These are phyloP conservation scores for Starmerella davenportii DNA, from an alignment of 805 yeast species.

Conservation along the genomic window DNA sequence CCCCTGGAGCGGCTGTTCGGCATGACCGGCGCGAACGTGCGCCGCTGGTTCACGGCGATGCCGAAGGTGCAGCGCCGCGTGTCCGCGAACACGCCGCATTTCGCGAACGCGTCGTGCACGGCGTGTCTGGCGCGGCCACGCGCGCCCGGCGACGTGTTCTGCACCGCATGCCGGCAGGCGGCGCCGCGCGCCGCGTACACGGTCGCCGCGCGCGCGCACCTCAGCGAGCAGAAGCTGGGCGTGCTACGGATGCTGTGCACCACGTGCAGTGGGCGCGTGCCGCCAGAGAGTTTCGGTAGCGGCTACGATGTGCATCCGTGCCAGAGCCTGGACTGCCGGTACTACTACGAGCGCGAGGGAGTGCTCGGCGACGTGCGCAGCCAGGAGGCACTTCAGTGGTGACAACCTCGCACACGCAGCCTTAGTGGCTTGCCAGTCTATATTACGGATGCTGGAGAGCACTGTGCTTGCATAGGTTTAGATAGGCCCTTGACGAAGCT, in stretches of 20 bases:
- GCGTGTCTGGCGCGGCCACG: conserved; percentile 9
- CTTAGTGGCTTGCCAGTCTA: too few species aligned
- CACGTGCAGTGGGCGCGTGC: conserved; percentile 9
- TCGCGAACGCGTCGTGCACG: conserved; percentile 9
- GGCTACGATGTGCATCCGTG: conserved; percentile 6
- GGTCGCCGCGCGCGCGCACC: conserved; percentile 4
- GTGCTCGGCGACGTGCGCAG: conserved; percentile 1
- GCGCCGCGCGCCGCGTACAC: conserved; percentile 9
- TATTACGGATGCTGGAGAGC: too few species aligned
- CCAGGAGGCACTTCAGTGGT: neutral
- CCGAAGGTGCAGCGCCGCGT: conserved; percentile 24
- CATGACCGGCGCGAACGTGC: conserved; percentile 63
- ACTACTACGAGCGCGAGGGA: conserved; percentile 12
- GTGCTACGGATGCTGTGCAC: conserved; percentile 6
- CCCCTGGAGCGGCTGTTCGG: conserved; percentile 75
- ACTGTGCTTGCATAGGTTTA: too few species aligned
- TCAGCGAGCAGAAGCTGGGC: conserved; percentile 4
- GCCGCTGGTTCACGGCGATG: conserved; percentile 56
- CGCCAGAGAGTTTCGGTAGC: neutral
- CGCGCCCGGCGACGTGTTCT: conserved; percentile 1
- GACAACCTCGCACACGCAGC: too few species aligned
- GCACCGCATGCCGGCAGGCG: conserved; percentile 1
- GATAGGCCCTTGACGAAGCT: too few species aligned
- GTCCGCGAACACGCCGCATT: neutral
- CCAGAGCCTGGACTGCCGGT: conserved; percentile 14